Evolutionary conservation across 768 basidiomycete genomes (phyloP).

Genomic region (Suillus paluster): DNA sequence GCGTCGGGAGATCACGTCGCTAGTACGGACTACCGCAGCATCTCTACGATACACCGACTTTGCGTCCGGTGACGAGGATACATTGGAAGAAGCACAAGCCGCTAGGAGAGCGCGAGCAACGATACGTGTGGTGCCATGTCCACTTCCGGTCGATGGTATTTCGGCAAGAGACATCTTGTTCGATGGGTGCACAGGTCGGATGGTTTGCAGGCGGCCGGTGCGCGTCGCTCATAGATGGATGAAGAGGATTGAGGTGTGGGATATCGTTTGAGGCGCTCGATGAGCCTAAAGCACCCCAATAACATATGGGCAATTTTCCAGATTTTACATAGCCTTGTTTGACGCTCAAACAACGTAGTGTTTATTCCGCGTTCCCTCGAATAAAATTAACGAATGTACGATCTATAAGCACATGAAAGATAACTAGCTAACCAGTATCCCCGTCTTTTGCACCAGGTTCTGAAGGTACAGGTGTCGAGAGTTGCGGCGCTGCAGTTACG

Average conservation of each 20-base stretch:
- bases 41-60: slow-evolving; percentile 8
- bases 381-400: slow-evolving; percentile 10
- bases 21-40: slow-evolving; percentile 3
- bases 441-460: slow-evolving; percentile 72
- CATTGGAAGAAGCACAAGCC: slow-evolving; percentile 4
- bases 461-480: slow-evolving; percentile 53
- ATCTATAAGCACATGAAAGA: slow-evolving; percentile 3
- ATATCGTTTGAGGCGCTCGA: slow-evolving; percentile 5
- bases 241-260: slow-evolving; percentile 9
- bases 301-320: neutral
- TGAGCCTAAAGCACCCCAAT: neutral
- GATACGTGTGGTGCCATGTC: slow-evolving; percentile 6
- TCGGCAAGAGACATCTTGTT: slow-evolving; percentile 7
- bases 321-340: slow-evolving; percentile 6
- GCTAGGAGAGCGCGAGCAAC: slow-evolving; percentile 6
- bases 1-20: slow-evolving; percentile 6
- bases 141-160: slow-evolving; percentile 8
- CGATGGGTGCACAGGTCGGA: slow-evolving; percentile 5
- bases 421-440: slow-evolving; percentile 61
- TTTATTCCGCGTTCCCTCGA: slow-evolving; percentile 1
- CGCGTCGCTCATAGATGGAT: slow-evolving; percentile 8
- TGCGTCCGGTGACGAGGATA: slow-evolving; percentile 7
- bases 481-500: slow-evolving; percentile 33
- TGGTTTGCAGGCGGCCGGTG: slow-evolving; percentile 7
- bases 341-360: slow-evolving; percentile 5